These are phyloP conservation scores for Cladosporium sphaerospermum DNA, from an alignment of 2,329 filamentous ascomycete species.

Conservation along the genomic window DNA sequence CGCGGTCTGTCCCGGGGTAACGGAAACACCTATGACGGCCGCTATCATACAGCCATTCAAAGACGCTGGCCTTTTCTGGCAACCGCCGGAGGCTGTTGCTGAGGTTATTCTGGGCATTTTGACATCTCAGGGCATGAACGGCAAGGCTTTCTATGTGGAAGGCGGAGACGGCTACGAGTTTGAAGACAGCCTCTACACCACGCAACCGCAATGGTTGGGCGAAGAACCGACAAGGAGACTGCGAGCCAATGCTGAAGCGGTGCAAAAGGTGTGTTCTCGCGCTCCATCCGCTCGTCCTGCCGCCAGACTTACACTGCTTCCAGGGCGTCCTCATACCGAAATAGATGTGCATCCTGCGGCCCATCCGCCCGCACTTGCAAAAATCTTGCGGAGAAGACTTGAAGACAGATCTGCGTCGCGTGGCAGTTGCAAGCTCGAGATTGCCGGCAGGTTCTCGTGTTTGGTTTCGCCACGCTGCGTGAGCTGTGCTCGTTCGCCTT, in stretches of 20 bases:
- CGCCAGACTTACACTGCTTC: not conserved
- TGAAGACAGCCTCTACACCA: constrained; percentile 36
- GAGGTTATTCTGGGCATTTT: constrained; percentile 23
- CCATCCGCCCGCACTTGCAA: no score
- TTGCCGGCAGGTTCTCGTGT: no score
- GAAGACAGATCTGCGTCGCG: no score
- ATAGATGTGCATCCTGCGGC: not conserved
- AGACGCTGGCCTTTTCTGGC: constrained; percentile 16
- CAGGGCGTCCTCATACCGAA: not conserved
- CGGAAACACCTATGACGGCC: constrained; percentile 28
- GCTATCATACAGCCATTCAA: constrained; percentile 16
- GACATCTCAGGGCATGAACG: constrained; percentile 32
- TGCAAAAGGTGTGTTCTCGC: constrained; percentile 13
- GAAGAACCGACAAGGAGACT: constrained; percentile 26
- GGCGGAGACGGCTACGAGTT: constrained; percentile 42
- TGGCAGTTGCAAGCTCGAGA: no score
- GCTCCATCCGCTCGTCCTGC: no score
- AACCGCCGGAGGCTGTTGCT: constrained; percentile 19
- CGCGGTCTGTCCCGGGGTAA: constrained; percentile 40
- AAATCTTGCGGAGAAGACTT: no score
- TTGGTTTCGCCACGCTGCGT: no score
- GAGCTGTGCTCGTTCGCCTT: no score
- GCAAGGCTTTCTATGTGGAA: constrained; percentile 39
- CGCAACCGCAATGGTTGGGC: constrained; percentile 40
- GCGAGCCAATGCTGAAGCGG: constrained; percentile 20